A percentile compares a stretch with the other conserved stretches of the same genome.
These are phyloP conservation scores for Pleodorina starrii DNA, from an alignment of 139 green algal genomes.

Conservation along the genomic window DNA sequence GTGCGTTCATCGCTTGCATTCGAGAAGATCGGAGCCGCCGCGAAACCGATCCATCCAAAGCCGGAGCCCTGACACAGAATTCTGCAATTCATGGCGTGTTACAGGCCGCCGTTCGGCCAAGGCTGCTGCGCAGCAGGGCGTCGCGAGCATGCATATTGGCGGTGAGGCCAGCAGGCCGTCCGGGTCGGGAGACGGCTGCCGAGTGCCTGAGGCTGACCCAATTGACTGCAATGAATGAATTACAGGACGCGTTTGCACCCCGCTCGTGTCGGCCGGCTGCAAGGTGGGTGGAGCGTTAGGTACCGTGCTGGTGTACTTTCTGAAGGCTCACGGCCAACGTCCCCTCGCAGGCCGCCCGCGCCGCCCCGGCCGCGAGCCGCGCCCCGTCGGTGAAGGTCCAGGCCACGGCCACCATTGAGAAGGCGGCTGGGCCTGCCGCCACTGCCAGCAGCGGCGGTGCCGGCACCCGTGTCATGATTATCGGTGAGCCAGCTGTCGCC, in stretches of 20 bases:
- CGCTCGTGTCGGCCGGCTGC: not conserved
- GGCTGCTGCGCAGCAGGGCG: conserved; percentile 27
- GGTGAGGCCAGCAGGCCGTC: conserved; percentile 28
- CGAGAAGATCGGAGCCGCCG: not conserved
- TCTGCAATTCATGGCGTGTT: not conserved
- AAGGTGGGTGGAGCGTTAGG: not conserved
- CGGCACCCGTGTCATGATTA: conserved; percentile 86
- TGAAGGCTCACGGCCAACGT: not conserved
- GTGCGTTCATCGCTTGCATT: not conserved
- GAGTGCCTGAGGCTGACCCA: not conserved
- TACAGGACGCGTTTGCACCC: not conserved
- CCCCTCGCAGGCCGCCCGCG: not conserved
- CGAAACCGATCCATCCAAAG: not conserved
- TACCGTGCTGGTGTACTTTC: not conserved
- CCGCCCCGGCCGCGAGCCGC: not conserved
- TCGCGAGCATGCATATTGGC: not conserved
- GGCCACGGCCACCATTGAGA: conserved; percentile 40
- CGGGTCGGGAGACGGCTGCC: not conserved
- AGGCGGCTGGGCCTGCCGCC: conserved; percentile 26
- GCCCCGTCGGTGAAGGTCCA: not conserved
- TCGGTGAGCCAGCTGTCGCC: too few species aligned
- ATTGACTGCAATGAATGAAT: not conserved
- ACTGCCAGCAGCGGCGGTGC: conserved; percentile 63
- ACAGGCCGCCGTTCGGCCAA: conserved; percentile 1
- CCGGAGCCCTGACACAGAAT: not conserved